A percentile compares a stretch with the other conserved stretches of the same genome.
Evolutionary conservation across 257 asterid species (phyloP).

Genomic region (Primulina huaijiensis): DNA sequence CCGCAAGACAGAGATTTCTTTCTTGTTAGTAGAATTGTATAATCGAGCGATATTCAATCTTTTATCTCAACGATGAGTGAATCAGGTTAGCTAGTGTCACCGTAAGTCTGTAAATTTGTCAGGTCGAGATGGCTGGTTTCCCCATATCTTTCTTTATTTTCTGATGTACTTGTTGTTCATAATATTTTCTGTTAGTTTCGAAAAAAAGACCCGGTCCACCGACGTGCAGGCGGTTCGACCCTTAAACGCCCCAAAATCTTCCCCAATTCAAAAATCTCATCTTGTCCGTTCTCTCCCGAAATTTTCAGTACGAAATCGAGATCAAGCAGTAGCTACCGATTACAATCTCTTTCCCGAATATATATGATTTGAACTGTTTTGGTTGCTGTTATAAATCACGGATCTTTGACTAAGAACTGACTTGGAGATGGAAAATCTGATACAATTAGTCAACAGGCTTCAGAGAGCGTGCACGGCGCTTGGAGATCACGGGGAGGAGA

Average conservation of each 20-base stretch:
- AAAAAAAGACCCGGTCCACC: slow-evolving; percentile 11
- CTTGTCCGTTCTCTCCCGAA: neutral
- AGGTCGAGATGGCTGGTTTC: too few species aligned
- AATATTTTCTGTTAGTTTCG: too few species aligned
- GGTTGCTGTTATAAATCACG: slow-evolving; percentile 33
- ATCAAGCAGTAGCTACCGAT: slow-evolving; percentile 23
- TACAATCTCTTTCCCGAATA: slow-evolving; percentile 1
- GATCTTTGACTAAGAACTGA: slow-evolving; percentile 35
- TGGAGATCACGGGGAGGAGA: slow-evolving; percentile 89
- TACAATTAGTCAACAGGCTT: slow-evolving; percentile 75
- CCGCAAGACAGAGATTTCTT: too few species aligned
- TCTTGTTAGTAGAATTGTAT: too few species aligned
- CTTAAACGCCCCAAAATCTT: slow-evolving; percentile 9
- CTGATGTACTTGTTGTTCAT: too few species aligned
- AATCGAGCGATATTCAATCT: too few species aligned
- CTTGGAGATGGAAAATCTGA: slow-evolving; percentile 73
- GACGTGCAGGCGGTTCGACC: slow-evolving; percentile 38
- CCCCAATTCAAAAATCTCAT: neutral
- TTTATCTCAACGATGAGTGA: too few species aligned
- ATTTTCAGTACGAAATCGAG: slow-evolving; percentile 15
- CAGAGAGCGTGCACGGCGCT: slow-evolving; percentile 97
- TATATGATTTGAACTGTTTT: slow-evolving; percentile 15
- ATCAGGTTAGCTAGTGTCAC: too few species aligned
- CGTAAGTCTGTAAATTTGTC: too few species aligned
- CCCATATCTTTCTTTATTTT: too few species aligned